Evolutionary conservation across 768 basidiomycete genomes (phyloP).

Genomic region (Rubroboletus pulcherrimus): DNA sequence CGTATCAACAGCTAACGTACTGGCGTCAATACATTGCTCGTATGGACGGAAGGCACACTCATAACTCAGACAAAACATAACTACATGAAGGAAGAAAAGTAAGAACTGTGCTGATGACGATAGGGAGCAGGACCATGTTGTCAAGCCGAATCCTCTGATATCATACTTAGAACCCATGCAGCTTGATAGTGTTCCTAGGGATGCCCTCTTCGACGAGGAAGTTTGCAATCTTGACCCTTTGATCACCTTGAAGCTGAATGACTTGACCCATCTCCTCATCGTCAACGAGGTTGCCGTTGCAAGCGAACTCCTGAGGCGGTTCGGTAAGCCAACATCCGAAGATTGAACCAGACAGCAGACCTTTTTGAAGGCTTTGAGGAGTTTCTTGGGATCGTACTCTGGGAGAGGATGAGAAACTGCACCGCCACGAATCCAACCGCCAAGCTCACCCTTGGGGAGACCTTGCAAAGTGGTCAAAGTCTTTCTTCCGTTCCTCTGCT

Average conservation of each 20-base stretch:
- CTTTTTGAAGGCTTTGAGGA: conserved; percentile 99
- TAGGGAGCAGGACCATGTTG: not conserved
- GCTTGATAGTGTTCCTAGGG: conserved; percentile 72
- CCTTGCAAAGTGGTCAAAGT: conserved; percentile 97
- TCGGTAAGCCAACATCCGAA: conserved; percentile 7
- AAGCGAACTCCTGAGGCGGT: conserved; percentile 80
- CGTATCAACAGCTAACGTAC: conserved; percentile 23
- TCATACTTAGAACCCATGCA: conserved; percentile 75
- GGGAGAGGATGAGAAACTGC: conserved; percentile 15
- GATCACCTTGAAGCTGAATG: conserved; percentile 98
- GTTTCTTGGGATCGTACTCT: conserved; percentile 98
- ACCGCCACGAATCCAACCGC: conserved; percentile 6
- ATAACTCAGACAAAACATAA: conserved; percentile 17
- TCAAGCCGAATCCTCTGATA: not conserved
- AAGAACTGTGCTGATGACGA: conserved; percentile 11
- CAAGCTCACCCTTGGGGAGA: conserved; percentile 70
- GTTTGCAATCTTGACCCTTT: conserved; percentile 82
- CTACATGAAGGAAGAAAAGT: conserved; percentile 17
- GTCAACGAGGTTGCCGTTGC: conserved; percentile 95
- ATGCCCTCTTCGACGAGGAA: conserved; percentile 87
- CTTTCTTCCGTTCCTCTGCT: conserved; percentile 99
- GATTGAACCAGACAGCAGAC: conserved; percentile 33
- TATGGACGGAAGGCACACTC: conserved; percentile 15
- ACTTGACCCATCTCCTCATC: conserved; percentile 96
- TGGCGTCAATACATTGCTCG: conserved; percentile 26